Evolutionary conservation across 495 filamentous ascomycete genomes (phyloP), one percentile per base, ranked within the genome.

Genomic region (Astrothelium macrocarpum): DNA sequence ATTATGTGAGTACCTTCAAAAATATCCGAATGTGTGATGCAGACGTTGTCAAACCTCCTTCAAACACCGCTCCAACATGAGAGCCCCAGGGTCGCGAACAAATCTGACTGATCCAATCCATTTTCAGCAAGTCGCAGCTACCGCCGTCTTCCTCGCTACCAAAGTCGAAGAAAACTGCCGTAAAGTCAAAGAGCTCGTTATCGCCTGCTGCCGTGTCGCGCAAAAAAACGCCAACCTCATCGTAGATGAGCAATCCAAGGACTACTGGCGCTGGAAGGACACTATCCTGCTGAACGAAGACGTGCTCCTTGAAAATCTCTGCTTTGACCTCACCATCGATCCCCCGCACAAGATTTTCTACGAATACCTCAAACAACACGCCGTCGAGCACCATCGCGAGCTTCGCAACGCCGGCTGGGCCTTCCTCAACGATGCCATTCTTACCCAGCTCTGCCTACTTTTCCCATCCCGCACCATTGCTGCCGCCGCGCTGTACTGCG

Each of bases 121-220:
- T 16, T 46, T 25, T 11, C 43, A 74, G 71, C 75, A 78, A 69
- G 88, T 94, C 53, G 94, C 90, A 1, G 94, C 91, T 0, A 95
- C 91, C 0, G 80, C 91, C 2, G 81, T 98, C 7, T 97, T 96
- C 70, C 83, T 98, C 9, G 93, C 94, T 10, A 95, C 91, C 68
- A 98, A 98, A 75, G 92, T 95, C 5, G 94, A 97, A 67, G 94
- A 98, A 72, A 93, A 92, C 71, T 90, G 89, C 70, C 88, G 92
- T 31, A 95, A 94, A 69, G 95, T 95, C 69, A 91, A 88, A 68
- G 91, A 97, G 65, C 78, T 98, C 34, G 89, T 98, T 63, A 84
- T 95, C 26, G 90, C 92, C 0, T 95, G 93, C 69, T 91, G 90
- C 59, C 90, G 91, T 65, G 92, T 96, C 16, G 95, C 93, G 32